These are phyloP conservation scores for Talaromyces adpressus DNA, from an alignment of 495 filamentous ascomycete species.

Conservation along the genomic window DNA sequence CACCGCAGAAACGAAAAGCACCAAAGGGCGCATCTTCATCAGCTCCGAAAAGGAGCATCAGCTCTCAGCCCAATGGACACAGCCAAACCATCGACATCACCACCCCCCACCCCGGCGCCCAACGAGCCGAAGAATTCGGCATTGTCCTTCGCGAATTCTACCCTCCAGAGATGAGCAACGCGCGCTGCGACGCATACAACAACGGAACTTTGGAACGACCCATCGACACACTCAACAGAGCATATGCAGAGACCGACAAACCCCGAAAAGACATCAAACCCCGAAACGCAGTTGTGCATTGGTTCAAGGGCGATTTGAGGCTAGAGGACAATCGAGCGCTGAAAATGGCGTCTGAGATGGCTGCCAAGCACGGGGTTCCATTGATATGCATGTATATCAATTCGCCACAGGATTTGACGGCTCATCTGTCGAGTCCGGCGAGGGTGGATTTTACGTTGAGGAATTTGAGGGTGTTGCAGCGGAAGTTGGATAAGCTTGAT, in stretches of 20 bases:
- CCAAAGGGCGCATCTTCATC: background rate
- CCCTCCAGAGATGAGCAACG: slow-evolving; percentile 76
- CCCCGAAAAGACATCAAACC: slow-evolving; percentile 37
- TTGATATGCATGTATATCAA: slow-evolving; percentile 72
- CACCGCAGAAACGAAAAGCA: slow-evolving; percentile 22
- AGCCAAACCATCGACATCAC: background rate
- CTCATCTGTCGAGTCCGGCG: slow-evolving; percentile 65
- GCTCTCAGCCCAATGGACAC: background rate
- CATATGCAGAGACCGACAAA: slow-evolving; percentile 44
- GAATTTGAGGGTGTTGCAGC: slow-evolving; percentile 55
- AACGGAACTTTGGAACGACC: slow-evolving; percentile 59
- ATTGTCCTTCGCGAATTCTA: slow-evolving; percentile 77
- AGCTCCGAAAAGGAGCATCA: background rate
- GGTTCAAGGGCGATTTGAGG: slow-evolving; percentile 84
- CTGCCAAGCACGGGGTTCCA: slow-evolving; percentile 55
- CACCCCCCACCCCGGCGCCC: slow-evolving; percentile 28
- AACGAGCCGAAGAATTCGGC: slow-evolving; percentile 54
- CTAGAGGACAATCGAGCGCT: slow-evolving; percentile 68
- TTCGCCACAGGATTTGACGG: slow-evolving; percentile 82
- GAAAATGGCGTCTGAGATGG: slow-evolving; percentile 57
- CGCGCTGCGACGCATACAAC: slow-evolving; percentile 64
- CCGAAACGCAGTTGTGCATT: slow-evolving; percentile 70
- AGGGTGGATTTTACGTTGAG: slow-evolving; percentile 76
- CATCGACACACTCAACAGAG: slow-evolving; percentile 52
- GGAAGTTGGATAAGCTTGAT: slow-evolving; percentile 59